phyloP scores from a whole-genome alignment of 768 basidiomycete species.

The Paxillus rubicundulus region DNA sequence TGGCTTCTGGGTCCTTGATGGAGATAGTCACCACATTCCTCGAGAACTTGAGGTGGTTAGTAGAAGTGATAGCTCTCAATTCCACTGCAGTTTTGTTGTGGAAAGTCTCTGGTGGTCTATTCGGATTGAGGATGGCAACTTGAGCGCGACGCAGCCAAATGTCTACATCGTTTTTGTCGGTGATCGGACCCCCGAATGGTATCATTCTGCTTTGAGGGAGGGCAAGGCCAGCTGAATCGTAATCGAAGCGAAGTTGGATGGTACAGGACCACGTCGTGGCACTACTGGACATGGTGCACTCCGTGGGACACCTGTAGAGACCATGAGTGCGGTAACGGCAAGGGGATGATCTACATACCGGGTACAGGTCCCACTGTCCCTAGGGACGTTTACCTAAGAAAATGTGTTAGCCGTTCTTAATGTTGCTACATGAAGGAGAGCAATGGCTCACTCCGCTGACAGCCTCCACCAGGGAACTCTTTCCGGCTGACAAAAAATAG shows the following conservation, averaged over 20 bases:
- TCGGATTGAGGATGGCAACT: constrained; percentile 40
- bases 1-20: constrained; percentile 42
- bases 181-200: constrained; percentile 33
- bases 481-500: constrained; percentile 42
- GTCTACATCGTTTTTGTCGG: constrained; percentile 35
- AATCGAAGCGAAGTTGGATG: constrained; percentile 40
- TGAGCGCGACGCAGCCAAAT: constrained; percentile 44
- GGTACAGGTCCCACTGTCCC: constrained; percentile 61
- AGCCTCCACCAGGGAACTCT: constrained; percentile 59
- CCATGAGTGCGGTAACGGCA: not conserved
- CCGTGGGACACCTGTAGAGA: constrained; percentile 47
- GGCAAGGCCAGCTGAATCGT: constrained; percentile 27
- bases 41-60: constrained; percentile 40
- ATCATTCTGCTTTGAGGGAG: constrained; percentile 21
- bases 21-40: constrained; percentile 49
- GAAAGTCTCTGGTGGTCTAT: constrained; percentile 16
- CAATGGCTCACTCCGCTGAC: constrained; percentile 47
- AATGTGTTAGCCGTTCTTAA: not conserved
- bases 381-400: constrained; percentile 55
- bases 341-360: constrained; percentile 31
- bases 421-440: not conserved
- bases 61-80: constrained; percentile 21
- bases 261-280: constrained; percentile 41
- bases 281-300: constrained; percentile 46
- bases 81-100: constrained; percentile 22